A percentile compares a stretch with the other conserved stretches of the same genome.
These are phyloP conservation scores for Physcia stellaris DNA, from an alignment of 495 filamentous ascomycete genomes.

Conservation along the genomic window DNA sequence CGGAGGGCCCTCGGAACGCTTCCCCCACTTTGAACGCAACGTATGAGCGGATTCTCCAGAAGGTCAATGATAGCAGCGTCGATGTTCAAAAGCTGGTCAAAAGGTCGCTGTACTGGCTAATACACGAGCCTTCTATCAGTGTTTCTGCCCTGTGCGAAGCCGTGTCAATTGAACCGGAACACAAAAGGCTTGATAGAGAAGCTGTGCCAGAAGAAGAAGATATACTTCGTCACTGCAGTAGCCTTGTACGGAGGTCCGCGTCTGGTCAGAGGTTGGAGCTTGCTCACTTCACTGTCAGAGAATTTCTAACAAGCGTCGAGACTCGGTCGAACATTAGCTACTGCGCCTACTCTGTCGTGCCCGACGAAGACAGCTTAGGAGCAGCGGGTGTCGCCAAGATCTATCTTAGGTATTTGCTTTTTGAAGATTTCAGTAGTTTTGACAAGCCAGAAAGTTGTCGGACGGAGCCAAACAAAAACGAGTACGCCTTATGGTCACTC, in stretches of 20 bases:
- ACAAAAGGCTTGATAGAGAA: slow-evolving; percentile 8
- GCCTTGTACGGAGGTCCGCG: slow-evolving; percentile 18
- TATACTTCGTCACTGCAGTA: slow-evolving; percentile 19
- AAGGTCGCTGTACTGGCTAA: slow-evolving; percentile 16
- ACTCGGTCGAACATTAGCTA: neutral
- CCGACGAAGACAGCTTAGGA: neutral
- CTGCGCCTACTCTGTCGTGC: slow-evolving; percentile 5
- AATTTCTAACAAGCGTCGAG: slow-evolving; percentile 16
- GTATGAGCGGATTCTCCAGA: slow-evolving; percentile 23
- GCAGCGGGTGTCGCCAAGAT: slow-evolving; percentile 8
- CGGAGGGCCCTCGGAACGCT: slow-evolving; percentile 19
- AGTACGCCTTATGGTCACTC: slow-evolving; percentile 1
- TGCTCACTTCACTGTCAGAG: slow-evolving; percentile 24
- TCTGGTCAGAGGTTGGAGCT: slow-evolving; percentile 13
- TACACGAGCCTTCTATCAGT: neutral
- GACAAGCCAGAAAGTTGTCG: neutral
- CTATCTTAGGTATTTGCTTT: slow-evolving; percentile 10
- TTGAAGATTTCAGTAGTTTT: slow-evolving; percentile 3
- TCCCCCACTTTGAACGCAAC: slow-evolving; percentile 19
- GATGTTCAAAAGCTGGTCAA: slow-evolving; percentile 12
- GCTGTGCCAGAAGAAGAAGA: slow-evolving; percentile 13
- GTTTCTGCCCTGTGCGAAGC: slow-evolving; percentile 14
- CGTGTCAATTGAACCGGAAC: too few species aligned
- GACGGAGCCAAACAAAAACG: neutral
- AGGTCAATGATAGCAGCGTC: slow-evolving; percentile 15